A percentile compares a stretch with the other conserved stretches of the same genome.
Conservation (phyloP, 768 basidiomycete species). For the Daedalea quercina region DNA sequence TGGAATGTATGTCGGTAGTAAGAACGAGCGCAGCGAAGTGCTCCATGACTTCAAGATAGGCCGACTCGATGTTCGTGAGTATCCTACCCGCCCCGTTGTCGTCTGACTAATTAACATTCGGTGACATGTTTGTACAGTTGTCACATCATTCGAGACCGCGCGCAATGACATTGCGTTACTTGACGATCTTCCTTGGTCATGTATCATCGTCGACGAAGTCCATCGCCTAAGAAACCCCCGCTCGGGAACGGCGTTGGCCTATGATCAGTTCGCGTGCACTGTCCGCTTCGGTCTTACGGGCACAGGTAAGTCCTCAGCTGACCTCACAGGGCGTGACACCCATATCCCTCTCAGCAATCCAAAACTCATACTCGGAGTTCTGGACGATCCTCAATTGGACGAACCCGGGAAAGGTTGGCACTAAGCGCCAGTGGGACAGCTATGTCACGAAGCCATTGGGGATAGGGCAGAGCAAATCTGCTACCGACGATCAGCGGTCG, state of each 20-base stretch:
- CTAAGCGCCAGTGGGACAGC: slow-evolving; percentile 66
- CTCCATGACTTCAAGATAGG: slow-evolving; percentile 75
- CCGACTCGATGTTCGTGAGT: slow-evolving; percentile 75
- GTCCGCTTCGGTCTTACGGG: slow-evolving; percentile 84
- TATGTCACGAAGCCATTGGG: slow-evolving; percentile 65
- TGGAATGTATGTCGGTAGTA: slow-evolving; percentile 55
- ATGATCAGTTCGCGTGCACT: slow-evolving; percentile 59
- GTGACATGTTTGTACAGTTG: slow-evolving; percentile 37
- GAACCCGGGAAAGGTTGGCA: slow-evolving; percentile 75
- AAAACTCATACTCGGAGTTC: slow-evolving; percentile 86
- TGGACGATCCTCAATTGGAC: slow-evolving; percentile 93
- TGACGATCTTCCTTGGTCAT: slow-evolving; percentile 63
- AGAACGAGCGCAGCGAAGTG: slow-evolving; percentile 46
- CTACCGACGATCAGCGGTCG: slow-evolving; percentile 55
- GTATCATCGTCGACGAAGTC: slow-evolving; percentile 82
- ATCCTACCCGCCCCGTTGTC: background rate
- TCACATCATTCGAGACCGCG: slow-evolving; percentile 77
- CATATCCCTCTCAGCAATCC: slow-evolving; percentile 40
- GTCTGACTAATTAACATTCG: background rate
- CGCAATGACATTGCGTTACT: slow-evolving; percentile 65
- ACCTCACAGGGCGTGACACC: slow-evolving; percentile 7
- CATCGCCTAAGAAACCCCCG: slow-evolving; percentile 81
- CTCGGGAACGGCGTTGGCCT: slow-evolving; percentile 60
- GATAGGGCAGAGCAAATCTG: slow-evolving; percentile 57
- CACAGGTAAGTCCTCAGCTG: slow-evolving; percentile 31